Conservation (phyloP, 129 eudicot genomes). For the Escallonia rubra region DNA sequence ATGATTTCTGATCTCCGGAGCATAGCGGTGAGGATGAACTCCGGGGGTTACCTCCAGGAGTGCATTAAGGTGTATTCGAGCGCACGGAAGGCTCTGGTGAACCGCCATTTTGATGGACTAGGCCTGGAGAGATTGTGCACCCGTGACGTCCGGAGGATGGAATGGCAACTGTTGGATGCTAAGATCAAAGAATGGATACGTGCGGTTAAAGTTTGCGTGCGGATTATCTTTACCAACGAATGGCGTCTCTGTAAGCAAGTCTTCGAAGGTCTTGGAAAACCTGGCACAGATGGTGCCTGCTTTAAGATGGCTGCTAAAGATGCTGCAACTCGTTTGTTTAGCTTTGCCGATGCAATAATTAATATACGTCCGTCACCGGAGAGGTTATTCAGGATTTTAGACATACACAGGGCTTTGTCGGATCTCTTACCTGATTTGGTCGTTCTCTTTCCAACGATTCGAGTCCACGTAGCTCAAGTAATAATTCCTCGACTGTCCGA, state of each 20-base stretch:
- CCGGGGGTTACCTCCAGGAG: conserved; percentile 14
- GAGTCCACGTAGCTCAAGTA: background rate
- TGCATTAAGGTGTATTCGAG: conserved; percentile 6
- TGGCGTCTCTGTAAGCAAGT: conserved; percentile 2
- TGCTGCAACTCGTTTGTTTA: background rate
- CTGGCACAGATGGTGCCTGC: background rate
- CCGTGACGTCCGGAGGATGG: background rate
- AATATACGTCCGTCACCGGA: background rate
- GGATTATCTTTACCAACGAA: conserved; percentile 3
- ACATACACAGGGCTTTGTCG: background rate
- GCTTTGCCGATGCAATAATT: background rate
- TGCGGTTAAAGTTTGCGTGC: conserved; percentile 3
- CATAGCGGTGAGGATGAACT: conserved; percentile 15
- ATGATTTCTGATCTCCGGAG: conserved; percentile 7
- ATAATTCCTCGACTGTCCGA: background rate
- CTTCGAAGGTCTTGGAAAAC: background rate
- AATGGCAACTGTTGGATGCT: conserved; percentile 6
- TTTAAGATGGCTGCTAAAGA: background rate
- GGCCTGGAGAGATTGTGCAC: conserved; percentile 10
- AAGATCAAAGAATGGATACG: conserved; percentile 9
- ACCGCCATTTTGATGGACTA: background rate
- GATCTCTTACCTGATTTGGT: background rate
- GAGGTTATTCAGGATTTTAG: background rate
- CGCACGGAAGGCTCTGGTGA: background rate
- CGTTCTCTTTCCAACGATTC: background rate